phyloP scores from a whole-genome alignment of 169 alveolate genomes.

The Plasmodium falciparum region DNA sequence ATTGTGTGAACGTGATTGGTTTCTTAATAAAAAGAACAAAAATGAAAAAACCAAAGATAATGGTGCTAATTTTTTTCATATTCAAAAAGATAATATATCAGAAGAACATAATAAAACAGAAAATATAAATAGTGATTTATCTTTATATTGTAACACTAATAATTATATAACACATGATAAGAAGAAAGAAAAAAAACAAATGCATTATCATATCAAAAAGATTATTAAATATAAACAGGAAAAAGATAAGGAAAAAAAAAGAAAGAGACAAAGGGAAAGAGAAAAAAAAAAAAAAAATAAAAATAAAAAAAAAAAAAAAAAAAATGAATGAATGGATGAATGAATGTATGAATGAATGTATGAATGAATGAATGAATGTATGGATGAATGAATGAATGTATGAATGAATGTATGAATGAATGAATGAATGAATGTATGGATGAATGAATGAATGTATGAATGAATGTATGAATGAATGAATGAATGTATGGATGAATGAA shows the following conservation, averaged over 20 bases:
- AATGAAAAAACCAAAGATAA: too few relatives aligned
- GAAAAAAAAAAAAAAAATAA: slow-evolving; percentile 19
- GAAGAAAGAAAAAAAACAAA: slow-evolving; percentile 29
- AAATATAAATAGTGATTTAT: not conserved
- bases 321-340: too few relatives aligned
- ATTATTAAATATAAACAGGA: slow-evolving; percentile 65
- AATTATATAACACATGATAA: slow-evolving; percentile 2
- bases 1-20: slow-evolving; percentile 38
- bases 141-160: not conserved
- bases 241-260: slow-evolving; percentile 30
- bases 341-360: too few relatives aligned
- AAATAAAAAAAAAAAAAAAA: not conserved
- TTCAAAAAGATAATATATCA: not conserved
- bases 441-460: too few relatives aligned
- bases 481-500: too few relatives aligned
- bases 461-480: too few relatives aligned
- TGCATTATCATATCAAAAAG: slow-evolving; percentile 42
- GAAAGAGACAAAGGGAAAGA: slow-evolving; percentile 16
- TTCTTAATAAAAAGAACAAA: slow-evolving; percentile 18
- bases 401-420: too few relatives aligned
- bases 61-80: not conserved
- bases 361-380: too few relatives aligned
- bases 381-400: too few relatives aligned
- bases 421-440: too few relatives aligned
- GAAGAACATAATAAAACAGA: slow-evolving; percentile 10